Percentiles rank a stretch among this genome's conserved stretches.
Evolutionary conservation across 106 monocot species (phyloP).

Genomic region (Platanthera zijinensis): DNA sequence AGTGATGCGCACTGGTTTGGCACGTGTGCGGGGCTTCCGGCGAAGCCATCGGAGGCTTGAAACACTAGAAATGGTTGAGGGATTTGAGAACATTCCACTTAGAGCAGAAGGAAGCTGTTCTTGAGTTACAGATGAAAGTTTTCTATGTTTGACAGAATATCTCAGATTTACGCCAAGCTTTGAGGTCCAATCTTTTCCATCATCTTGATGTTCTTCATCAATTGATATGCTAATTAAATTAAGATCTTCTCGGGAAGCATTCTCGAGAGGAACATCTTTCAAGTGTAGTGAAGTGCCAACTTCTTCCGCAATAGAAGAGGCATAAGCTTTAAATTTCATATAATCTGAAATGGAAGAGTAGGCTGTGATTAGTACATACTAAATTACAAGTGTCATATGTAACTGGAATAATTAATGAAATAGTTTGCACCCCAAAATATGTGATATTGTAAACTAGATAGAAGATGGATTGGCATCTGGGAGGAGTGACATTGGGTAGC

Average conservation of each 20-base stretch:
- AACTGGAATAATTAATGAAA: no score
- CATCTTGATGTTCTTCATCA: constrained; percentile 61
- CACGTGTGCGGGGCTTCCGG: constrained; percentile 59
- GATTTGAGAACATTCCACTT: constrained; percentile 36
- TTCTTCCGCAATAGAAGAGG: constrained; percentile 62
- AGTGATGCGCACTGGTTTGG: constrained; percentile 21
- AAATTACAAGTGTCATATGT: not conserved
- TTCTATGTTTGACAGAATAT: constrained; percentile 49
- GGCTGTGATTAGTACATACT: not conserved
- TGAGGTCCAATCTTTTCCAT: constrained; percentile 79
- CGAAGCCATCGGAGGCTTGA: constrained; percentile 61
- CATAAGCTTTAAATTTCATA: constrained; percentile 74
- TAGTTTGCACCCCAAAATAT: no score
- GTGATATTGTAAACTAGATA: no score
- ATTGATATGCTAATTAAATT: constrained; percentile 66
- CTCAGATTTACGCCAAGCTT: constrained; percentile 70
- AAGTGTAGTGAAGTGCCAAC: constrained; percentile 30
- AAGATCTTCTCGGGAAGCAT: constrained; percentile 55
- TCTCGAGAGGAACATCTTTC: constrained; percentile 43
- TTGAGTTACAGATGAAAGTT: constrained; percentile 38
- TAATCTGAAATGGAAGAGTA: constrained; percentile 44
- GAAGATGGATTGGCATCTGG: no score
- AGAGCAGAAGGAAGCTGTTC: constrained; percentile 45
- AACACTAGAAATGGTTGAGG: constrained; percentile 20
- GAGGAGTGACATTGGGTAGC: no score